phyloP scores from a whole-genome alignment of 768 basidiomycete genomes.

The Lepiota subincarnata region DNA sequence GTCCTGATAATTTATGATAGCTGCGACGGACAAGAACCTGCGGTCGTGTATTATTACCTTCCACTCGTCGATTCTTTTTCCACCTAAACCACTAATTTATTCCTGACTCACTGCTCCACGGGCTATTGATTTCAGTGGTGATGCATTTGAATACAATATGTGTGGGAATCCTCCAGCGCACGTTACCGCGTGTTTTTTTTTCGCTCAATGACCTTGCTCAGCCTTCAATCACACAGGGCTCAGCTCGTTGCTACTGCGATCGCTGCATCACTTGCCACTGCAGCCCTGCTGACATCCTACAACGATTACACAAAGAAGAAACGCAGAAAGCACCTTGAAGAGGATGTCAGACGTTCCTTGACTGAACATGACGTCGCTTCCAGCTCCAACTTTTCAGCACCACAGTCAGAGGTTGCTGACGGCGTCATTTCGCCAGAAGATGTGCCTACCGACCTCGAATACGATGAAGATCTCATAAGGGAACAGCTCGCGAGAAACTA shows the following conservation, averaged over 20 bases:
- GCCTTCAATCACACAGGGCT: conserved; percentile 49
- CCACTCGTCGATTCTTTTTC: too few species aligned
- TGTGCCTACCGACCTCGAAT: conserved; percentile 23
- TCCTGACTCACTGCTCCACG: too few species aligned
- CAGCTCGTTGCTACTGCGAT: conserved; percentile 67
- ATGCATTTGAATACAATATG: background rate
- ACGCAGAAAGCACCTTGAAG: conserved; percentile 50
- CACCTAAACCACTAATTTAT: background rate
- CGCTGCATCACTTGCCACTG: conserved; percentile 60
- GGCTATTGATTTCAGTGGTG: too few species aligned
- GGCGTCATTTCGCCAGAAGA: background rate
- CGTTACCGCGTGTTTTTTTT: background rate
- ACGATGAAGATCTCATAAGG: conserved; percentile 76
- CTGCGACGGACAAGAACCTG: too few species aligned
- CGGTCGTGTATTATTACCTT: too few species aligned
- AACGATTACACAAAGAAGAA: conserved; percentile 41
- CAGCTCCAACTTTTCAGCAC: conserved; percentile 7
- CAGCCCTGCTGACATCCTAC: conserved; percentile 55
- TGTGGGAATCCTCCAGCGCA: too few species aligned
- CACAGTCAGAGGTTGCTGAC: background rate
- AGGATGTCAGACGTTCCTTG: conserved; percentile 54
- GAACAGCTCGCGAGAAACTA: conserved; percentile 95
- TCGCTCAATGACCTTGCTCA: conserved; percentile 27
- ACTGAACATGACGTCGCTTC: conserved; percentile 23
- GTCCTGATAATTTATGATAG: too few species aligned